A percentile compares a stretch with the other conserved stretches of the same genome.
These are phyloP conservation scores for Saturnispora galanensis DNA, from an alignment of 805 yeast genomes.

Conservation along the genomic window DNA sequence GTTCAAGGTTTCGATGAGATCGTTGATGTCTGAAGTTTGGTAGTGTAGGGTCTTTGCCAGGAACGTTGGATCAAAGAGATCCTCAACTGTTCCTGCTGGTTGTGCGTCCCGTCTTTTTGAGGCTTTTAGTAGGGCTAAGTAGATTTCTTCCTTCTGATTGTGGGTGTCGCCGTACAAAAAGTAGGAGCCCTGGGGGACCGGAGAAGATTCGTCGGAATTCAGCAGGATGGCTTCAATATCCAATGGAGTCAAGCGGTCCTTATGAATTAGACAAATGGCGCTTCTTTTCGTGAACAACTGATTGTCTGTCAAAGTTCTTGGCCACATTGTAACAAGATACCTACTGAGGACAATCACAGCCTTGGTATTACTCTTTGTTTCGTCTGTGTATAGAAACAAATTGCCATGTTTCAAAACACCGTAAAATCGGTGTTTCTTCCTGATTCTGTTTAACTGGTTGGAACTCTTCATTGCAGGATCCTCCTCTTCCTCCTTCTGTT, in stretches of 20 bases:
- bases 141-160: constrained; percentile 86
- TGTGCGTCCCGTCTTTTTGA: constrained; percentile 34
- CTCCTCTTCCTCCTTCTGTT: constrained; percentile 9
- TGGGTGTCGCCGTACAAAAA: constrained; percentile 72
- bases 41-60: constrained; percentile 70
- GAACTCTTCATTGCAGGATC: constrained; percentile 27
- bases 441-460: constrained; percentile 29
- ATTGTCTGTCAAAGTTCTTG: constrained; percentile 62
- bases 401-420: constrained; percentile 82
- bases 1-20: constrained; percentile 65
- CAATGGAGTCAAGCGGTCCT: constrained; percentile 16
- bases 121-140: constrained; percentile 74
- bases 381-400: constrained; percentile 72
- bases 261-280: constrained; percentile 63
- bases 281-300: constrained; percentile 71
- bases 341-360: constrained; percentile 73
- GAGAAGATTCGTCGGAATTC: constrained; percentile 17
- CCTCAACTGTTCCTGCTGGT: constrained; percentile 11
- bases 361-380: constrained; percentile 50
- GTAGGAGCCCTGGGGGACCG: constrained; percentile 32
- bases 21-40: constrained; percentile 60
- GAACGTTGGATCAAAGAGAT: constrained; percentile 34
- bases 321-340: constrained; percentile 76
- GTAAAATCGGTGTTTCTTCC: constrained; percentile 51
- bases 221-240: constrained; percentile 19